phyloP scores from a whole-genome alignment of 75 land plant genomes.

The Cryptomeria japonica region DNA sequence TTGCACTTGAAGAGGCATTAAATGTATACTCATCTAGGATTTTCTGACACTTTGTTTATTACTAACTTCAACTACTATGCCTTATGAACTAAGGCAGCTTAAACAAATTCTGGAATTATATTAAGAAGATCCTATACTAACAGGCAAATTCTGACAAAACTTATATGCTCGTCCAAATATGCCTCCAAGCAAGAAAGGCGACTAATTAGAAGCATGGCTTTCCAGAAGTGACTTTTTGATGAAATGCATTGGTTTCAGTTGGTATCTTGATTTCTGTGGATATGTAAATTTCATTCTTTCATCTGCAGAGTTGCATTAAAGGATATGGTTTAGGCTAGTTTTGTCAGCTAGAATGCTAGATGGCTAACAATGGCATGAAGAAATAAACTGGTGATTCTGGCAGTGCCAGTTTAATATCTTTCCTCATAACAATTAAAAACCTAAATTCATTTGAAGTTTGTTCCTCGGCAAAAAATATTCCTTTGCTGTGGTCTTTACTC shows the following conservation, averaged over 20 bases:
- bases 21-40: neutral
- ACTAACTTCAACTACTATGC: neutral
- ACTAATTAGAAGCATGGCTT: neutral
- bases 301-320: neutral
- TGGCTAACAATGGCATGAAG: neutral
- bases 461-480: neutral
- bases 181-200: neutral
- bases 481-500: neutral
- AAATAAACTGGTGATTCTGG: neutral
- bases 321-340: neutral
- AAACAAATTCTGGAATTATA: neutral
- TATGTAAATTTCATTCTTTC: neutral
- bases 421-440: neutral
- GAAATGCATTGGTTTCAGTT: neutral
- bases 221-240: neutral
- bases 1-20: neutral
- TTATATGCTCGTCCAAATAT: neutral
- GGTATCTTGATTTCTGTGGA: neutral
- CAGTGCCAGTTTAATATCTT: neutral
- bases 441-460: neutral
- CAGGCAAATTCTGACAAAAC: neutral
- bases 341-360: neutral
- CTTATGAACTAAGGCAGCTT: neutral
- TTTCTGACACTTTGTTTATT: neutral
- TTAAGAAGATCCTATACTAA: neutral